phyloP scores from a whole-genome alignment of 371 early-diverging fungal species.

The Coemansia sp. region DNA sequence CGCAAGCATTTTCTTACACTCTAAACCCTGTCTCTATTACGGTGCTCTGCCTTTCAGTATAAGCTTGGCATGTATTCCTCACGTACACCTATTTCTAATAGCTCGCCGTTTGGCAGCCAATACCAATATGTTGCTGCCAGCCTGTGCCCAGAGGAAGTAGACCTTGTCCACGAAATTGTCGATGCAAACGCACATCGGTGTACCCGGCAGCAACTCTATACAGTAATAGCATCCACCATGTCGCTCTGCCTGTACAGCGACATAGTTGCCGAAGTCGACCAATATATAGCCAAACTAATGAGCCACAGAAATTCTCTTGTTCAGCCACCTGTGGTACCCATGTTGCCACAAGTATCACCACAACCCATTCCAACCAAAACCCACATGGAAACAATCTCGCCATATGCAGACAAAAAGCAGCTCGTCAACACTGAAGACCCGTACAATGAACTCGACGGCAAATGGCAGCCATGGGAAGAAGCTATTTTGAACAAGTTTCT shows the following conservation, averaged over 20 bases:
- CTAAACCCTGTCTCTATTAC: not conserved
- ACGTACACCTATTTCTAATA: not conserved
- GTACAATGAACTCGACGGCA: not conserved
- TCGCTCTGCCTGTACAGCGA: not conserved
- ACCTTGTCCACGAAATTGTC: not conserved
- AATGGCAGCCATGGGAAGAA: not conserved
- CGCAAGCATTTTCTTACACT: no score
- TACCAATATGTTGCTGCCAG: not conserved
- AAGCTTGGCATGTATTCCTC: not conserved
- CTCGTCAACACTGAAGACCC: slow-evolving; percentile 6
- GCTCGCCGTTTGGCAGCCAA: not conserved
- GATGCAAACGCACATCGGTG: not conserved
- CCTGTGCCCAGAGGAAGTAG: not conserved
- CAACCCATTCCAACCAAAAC: not conserved
- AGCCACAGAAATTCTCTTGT: no score
- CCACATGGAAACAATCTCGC: not conserved
- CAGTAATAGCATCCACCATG: not conserved
- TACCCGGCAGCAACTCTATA: not conserved
- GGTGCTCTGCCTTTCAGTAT: not conserved
- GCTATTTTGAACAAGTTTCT: not conserved
- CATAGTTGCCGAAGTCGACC: no score
- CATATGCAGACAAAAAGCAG: not conserved
- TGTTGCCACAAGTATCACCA: not conserved
- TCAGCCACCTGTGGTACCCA: no score
- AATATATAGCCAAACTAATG: no score